A percentile compares a stretch with the other conserved stretches of the same genome.
These are phyloP conservation scores for Orbilia brochopaga DNA, from an alignment of 2,329 filamentous ascomycete genomes.

Conservation along the genomic window DNA sequence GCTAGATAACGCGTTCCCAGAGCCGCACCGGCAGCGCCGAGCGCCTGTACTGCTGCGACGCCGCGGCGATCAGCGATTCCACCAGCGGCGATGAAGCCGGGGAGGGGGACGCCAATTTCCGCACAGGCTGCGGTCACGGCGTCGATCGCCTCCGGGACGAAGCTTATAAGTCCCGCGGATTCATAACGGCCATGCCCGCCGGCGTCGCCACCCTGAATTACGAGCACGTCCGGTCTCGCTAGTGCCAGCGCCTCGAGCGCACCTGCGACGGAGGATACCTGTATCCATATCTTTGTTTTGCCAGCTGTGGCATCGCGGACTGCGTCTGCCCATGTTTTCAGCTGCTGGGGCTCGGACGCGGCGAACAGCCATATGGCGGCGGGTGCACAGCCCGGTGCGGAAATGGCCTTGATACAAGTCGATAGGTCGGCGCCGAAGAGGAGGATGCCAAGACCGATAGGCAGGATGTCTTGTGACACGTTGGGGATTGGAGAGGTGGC, in stretches of 20 bases:
- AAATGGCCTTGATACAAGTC: conserved; percentile 51
- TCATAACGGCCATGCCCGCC: conserved; percentile 58
- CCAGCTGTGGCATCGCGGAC: conserved; percentile 51
- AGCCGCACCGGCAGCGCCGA: conserved; percentile 60
- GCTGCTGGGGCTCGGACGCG: conserved; percentile 55
- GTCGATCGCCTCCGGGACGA: conserved; percentile 57
- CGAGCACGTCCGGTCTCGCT: conserved; percentile 56
- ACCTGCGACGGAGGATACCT: conserved; percentile 56
- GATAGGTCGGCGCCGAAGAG: conserved; percentile 60
- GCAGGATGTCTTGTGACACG: conserved; percentile 55
- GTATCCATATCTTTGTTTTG: conserved; percentile 53
- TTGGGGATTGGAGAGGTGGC: conserved; percentile 50
- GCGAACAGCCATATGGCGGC: conserved; percentile 63
- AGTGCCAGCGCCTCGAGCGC: conserved; percentile 54
- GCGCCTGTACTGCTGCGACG: conserved; percentile 56
- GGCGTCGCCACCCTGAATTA: conserved; percentile 58
- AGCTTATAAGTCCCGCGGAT: conserved; percentile 56
- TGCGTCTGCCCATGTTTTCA: conserved; percentile 55
- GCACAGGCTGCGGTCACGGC: conserved; percentile 45
- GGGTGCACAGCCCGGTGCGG: conserved; percentile 53
- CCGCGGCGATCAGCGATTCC: conserved; percentile 58
- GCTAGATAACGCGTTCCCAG: conserved; percentile 64
- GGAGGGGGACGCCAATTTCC: neutral
- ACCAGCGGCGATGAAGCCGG: conserved; percentile 55
- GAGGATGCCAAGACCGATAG: conserved; percentile 62